These are phyloP conservation scores for Beauveria sp. DNA, from an alignment of 2,329 filamentous ascomycete genomes.

Conservation along the genomic window DNA sequence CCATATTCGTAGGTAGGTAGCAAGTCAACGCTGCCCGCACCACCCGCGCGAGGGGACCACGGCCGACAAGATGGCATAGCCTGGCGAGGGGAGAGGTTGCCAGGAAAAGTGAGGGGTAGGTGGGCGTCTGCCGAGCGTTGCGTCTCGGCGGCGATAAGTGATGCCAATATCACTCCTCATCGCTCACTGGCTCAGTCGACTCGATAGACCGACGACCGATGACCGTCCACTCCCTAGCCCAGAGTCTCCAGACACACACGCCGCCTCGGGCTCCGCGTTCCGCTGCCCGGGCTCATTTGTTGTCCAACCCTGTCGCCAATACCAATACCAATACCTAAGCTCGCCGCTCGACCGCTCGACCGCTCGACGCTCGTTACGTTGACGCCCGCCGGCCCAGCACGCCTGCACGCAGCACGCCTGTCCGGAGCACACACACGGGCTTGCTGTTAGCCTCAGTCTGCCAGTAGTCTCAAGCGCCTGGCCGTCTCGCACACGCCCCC, in stretches of 20 bases:
- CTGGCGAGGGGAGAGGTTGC: not conserved
- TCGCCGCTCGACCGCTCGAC: not conserved
- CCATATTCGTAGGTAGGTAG: not conserved
- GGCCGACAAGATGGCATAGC: not conserved
- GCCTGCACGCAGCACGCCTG: not conserved
- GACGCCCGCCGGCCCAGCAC: not conserved
- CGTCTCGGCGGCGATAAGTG: not conserved
- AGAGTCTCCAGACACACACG: not conserved
- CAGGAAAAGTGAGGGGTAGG: not conserved
- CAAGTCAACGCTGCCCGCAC: not conserved
- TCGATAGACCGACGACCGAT: not conserved
- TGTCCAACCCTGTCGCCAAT: slow-evolving; percentile 5
- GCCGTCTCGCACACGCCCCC: not conserved
- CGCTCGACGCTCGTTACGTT: not conserved
- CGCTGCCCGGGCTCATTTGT: not conserved
- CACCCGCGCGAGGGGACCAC: not conserved
- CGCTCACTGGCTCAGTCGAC: not conserved
- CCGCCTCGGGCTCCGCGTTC: not conserved
- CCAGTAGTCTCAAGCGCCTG: not conserved
- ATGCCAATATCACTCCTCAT: not conserved
- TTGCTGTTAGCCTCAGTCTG: not conserved
- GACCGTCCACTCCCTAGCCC: too few relatives aligned
- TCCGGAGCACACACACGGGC: not conserved
- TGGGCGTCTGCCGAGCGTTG: not conserved
- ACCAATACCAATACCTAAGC: not conserved